Conservation (phyloP, 192 early-diverging fungal species). For the Phlyctochytrium planicorne region DNA sequence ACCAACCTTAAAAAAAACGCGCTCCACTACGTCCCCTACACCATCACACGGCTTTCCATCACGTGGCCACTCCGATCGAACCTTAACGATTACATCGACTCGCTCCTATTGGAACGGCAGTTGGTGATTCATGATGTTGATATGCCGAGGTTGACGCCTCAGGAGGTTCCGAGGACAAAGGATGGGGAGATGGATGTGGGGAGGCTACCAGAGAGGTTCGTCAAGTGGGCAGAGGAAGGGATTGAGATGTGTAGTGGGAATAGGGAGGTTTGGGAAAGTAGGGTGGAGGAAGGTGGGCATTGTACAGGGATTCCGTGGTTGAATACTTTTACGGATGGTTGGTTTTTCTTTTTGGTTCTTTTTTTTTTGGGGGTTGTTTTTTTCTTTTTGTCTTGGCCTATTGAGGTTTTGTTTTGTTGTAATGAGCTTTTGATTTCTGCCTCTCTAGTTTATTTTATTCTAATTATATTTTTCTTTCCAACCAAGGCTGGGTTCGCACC, state of each 20-base stretch:
- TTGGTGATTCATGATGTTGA: not conserved
- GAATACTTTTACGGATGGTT: constrained; percentile 30
- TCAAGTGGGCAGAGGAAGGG: constrained; percentile 7
- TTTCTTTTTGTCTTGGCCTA: too few species aligned
- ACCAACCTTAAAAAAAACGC: constrained; percentile 30
- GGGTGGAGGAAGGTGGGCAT: constrained; percentile 10
- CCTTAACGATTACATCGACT: constrained; percentile 23
- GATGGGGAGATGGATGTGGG: constrained; percentile 11
- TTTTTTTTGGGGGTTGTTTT: not conserved
- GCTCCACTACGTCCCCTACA: constrained; percentile 13
- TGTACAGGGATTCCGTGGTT: constrained; percentile 44
- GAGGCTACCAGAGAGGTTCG: constrained; percentile 1
- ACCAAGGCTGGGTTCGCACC: constrained; percentile 32
- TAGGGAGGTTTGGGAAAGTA: constrained; percentile 16
- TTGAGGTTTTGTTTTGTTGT: too few species aligned
- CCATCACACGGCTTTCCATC: constrained; percentile 18
- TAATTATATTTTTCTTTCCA: too few species aligned
- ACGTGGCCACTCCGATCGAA: constrained; percentile 37
- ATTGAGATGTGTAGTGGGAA: not conserved
- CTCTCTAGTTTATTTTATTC: too few species aligned
- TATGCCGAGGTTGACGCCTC: not conserved
- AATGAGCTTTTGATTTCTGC: too few species aligned
- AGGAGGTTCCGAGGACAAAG: not conserved
- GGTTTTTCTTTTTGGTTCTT: not conserved
- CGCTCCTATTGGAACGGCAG: constrained; percentile 3